Evolutionary conservation across 805 yeast genomes (phyloP).

Genomic region (Pichia pseudocactophila): DNA sequence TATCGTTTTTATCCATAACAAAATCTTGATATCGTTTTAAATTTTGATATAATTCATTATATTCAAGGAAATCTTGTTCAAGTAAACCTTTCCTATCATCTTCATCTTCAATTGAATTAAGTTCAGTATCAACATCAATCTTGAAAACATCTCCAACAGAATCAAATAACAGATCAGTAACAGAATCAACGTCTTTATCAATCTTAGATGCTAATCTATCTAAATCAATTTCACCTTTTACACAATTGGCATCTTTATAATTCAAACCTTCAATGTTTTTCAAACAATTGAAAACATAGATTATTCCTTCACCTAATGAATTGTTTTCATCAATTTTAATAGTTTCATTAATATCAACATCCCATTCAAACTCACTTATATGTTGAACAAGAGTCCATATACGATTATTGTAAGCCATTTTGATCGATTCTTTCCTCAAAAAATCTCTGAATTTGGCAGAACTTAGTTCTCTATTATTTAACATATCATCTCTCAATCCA

Average conservation of each 20-base stretch:
- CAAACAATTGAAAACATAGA: slow-evolving; percentile 6
- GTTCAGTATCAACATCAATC: neutral
- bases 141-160: neutral
- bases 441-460: neutral
- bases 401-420: neutral
- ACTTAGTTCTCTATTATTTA: slow-evolving; percentile 1
- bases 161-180: slow-evolving; percentile 8
- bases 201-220: neutral
- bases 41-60: slow-evolving; percentile 10
- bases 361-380: slow-evolving; percentile 10
- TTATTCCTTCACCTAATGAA: slow-evolving; percentile 7
- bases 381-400: slow-evolving; percentile 6
- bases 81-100: neutral
- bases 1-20: neutral
- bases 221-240: neutral
- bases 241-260: neutral
- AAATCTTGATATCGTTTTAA: slow-evolving; percentile 7
- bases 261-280: neutral
- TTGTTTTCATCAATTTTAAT: neutral
- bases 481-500: slow-evolving; percentile 1
- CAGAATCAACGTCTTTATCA: slow-evolving; percentile 1
- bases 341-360: neutral
- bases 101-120: neutral
- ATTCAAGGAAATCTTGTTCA: slow-evolving; percentile 7
- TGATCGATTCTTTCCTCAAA: slow-evolving; percentile 2